phyloP scores from a whole-genome alignment of 768 basidiomycete species.

The Tulasnella calospora region DNA sequence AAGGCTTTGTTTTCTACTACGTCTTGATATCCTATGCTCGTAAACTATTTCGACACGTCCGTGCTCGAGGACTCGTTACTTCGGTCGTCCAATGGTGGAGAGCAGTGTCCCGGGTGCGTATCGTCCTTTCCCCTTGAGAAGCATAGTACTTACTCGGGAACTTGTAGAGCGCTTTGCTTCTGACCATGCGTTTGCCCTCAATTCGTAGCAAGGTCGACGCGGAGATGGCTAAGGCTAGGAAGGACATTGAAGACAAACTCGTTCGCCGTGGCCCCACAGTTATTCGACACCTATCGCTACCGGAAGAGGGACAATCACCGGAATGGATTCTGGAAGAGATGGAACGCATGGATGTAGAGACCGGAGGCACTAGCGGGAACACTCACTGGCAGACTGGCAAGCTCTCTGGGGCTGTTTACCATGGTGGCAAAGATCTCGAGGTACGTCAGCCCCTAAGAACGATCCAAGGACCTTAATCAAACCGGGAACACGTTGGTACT shows the following conservation, averaged over 20 bases:
- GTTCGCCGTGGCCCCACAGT: constrained; percentile 60
- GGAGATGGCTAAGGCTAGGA: constrained; percentile 54
- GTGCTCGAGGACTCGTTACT: constrained; percentile 53
- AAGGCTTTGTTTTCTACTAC: constrained; percentile 57
- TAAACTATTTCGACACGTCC: constrained; percentile 56
- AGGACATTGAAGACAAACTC: constrained; percentile 62
- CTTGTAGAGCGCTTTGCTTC: constrained; percentile 49
- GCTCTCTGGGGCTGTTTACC: constrained; percentile 81
- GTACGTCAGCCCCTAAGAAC: neutral
- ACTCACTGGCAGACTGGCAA: constrained; percentile 63
- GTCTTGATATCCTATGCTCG: constrained; percentile 49
- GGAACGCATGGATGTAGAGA: constrained; percentile 67
- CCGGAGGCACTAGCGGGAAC: constrained; percentile 32
- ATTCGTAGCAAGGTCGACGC: constrained; percentile 54
- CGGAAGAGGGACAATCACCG: constrained; percentile 54
- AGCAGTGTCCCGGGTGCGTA: constrained; percentile 50
- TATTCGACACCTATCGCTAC: constrained; percentile 60
- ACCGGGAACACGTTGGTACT: neutral
- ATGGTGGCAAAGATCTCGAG: constrained; percentile 30
- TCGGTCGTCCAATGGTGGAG: constrained; percentile 51
- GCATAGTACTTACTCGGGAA: neutral
- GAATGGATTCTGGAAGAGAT: constrained; percentile 78
- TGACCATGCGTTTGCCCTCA: constrained; percentile 59
- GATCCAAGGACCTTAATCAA: neutral
- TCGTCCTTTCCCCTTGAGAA: neutral